A percentile compares a stretch with the other conserved stretches of the same genome.
These are phyloP conservation scores for Fraxinus cuspidata DNA, from an alignment of 257 asterid genomes.

Conservation along the genomic window DNA sequence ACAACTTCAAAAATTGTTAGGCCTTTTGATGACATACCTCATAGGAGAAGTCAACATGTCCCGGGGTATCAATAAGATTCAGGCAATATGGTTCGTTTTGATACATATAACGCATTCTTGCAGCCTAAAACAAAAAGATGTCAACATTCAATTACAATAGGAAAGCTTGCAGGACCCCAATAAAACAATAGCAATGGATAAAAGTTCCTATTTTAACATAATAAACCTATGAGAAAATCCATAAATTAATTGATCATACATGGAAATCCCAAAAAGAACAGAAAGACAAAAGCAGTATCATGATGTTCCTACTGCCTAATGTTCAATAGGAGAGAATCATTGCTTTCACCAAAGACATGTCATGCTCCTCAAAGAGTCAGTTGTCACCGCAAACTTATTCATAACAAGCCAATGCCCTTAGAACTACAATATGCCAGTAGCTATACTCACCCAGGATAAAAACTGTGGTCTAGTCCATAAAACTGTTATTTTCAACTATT, in stretches of 20 bases:
- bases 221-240: background rate
- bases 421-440: background rate
- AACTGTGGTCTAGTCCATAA: background rate
- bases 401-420: background rate
- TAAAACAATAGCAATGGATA: slow-evolving; percentile 14
- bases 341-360: background rate
- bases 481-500: background rate
- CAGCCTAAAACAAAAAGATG: slow-evolving; percentile 62
- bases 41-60: slow-evolving; percentile 99
- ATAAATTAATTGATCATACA: background rate
- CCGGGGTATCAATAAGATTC: slow-evolving; percentile 98
- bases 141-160: slow-evolving; percentile 12
- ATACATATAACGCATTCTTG: slow-evolving; percentile 83
- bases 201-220: slow-evolving; percentile 12
- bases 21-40: slow-evolving; percentile 59
- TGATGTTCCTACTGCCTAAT: background rate
- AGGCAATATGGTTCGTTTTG: slow-evolving; percentile 79
- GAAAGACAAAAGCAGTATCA: background rate
- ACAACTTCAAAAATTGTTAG: slow-evolving; percentile 8
- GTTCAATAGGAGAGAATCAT: background rate
- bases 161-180: background rate
- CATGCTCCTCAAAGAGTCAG: background rate
- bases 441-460: slow-evolving; percentile 4
- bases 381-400: background rate
- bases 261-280: background rate